Conservation (phyloP, 1,139 yeast species). For the Candida glucosophila region DNA sequence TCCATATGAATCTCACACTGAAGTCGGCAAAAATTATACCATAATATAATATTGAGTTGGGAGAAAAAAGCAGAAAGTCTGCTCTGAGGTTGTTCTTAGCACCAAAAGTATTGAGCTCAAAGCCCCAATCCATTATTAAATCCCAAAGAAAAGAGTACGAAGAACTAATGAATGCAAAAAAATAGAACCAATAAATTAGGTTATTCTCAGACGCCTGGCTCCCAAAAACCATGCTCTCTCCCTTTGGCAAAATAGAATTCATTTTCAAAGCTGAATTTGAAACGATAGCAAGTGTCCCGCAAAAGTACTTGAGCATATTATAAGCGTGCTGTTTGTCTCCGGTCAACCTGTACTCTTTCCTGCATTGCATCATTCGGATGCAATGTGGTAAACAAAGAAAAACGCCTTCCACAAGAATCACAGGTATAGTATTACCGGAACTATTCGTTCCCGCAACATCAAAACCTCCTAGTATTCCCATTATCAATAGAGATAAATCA, state of each 20-base stretch:
- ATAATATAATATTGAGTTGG: conserved; percentile 28
- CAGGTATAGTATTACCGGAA: conserved; percentile 18
- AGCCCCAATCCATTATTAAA: conserved; percentile 79
- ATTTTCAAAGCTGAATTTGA: conserved; percentile 4
- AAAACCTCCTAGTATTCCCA: too few species aligned
- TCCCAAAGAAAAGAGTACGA: conserved; percentile 85
- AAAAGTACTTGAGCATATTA: conserved; percentile 66
- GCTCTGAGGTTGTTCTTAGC: conserved; percentile 7
- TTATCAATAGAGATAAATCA: conserved; percentile 37
- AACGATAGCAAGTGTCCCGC: conserved; percentile 33
- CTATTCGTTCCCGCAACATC: too few species aligned
- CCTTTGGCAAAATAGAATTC: conserved; percentile 6
- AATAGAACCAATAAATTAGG: conserved; percentile 40
- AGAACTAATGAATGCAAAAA: conserved; percentile 54
- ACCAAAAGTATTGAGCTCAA: conserved; percentile 38
- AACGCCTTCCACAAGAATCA: conserved; percentile 38
- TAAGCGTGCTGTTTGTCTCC: conserved; percentile 47
- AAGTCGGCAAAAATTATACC: conserved; percentile 53
- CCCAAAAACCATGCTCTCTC: conserved; percentile 9
- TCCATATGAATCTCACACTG: conserved; percentile 66
- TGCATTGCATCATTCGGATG: conserved; percentile 75
- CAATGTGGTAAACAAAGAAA: conserved; percentile 54
- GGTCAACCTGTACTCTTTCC: conserved; percentile 52
- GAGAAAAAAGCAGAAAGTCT: conserved; percentile 13
- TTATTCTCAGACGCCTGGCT: too few species aligned